Conservation (phyloP, 768 basidiomycete genomes). For the Tulasnella calospora region DNA sequence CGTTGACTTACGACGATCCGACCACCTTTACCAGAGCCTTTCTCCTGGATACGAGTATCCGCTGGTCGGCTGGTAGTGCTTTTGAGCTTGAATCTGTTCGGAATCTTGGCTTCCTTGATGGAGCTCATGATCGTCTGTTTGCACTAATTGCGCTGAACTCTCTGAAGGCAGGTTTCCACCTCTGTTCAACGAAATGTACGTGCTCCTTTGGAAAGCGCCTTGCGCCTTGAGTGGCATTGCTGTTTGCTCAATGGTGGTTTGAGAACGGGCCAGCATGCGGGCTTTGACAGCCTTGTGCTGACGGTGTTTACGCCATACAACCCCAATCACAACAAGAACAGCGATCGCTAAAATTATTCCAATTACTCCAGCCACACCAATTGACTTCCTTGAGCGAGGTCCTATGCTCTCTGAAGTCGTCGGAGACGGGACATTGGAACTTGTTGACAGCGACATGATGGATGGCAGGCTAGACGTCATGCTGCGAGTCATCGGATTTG, state of each 20-base stretch:
- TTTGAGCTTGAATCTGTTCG: background rate
- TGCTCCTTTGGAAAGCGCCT: background rate
- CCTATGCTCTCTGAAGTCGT: background rate
- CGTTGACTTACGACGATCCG: background rate
- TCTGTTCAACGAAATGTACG: background rate
- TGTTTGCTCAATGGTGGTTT: background rate
- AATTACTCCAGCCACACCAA: background rate
- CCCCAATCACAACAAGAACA: background rate
- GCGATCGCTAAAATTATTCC: background rate
- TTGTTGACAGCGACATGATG: background rate
- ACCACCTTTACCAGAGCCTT: background rate
- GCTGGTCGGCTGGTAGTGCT: background rate
- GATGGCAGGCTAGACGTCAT: background rate
- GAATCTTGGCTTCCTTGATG: background rate
- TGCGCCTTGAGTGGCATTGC: background rate
- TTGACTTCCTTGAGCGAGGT: background rate
- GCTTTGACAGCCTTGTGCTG: background rate
- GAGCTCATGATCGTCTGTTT: background rate
- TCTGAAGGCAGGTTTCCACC: background rate
- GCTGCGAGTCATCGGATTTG: background rate
- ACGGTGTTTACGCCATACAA: background rate
- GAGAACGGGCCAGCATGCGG: background rate
- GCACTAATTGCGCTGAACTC: background rate
- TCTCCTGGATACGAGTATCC: background rate
- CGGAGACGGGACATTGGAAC: background rate